Evolutionary conservation across 2,329 filamentous ascomycete genomes (phyloP).

Genomic region (Fusarium sp.): DNA sequence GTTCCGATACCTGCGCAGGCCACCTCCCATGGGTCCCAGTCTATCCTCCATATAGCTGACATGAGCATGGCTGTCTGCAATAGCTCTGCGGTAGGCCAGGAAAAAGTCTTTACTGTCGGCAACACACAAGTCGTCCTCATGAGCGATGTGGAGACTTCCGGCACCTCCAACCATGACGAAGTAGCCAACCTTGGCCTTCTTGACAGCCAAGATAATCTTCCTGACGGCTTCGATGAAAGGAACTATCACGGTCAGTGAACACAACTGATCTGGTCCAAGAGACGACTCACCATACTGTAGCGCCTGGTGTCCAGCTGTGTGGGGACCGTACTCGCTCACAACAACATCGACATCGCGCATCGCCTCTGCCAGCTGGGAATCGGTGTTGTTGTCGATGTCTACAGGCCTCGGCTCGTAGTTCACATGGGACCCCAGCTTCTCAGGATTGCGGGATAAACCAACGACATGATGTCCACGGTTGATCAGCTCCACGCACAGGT

Average conservation of each 20-base stretch:
- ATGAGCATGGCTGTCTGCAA: slow-evolving; percentile 20
- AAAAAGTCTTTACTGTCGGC: slow-evolving; percentile 15
- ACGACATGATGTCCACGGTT: slow-evolving; percentile 6
- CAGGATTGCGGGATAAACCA: slow-evolving; percentile 7
- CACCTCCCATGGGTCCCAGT: slow-evolving; percentile 1
- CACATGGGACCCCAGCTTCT: slow-evolving; percentile 6
- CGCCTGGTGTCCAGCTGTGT: slow-evolving; percentile 8
- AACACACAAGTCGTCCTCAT: not conserved
- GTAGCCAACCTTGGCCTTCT: slow-evolving; percentile 9
- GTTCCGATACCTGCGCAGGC: not conserved
- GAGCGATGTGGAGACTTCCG: slow-evolving; percentile 3
- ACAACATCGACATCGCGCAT: slow-evolving; percentile 9
- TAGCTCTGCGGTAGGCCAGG: slow-evolving; percentile 8
- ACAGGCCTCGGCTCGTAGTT: not conserved
- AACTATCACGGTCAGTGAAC: not conserved
- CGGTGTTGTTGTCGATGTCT: not conserved
- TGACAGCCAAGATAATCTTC: slow-evolving; percentile 12
- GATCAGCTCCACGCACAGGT: slow-evolving; percentile 16
- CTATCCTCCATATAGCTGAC: slow-evolving; percentile 23
- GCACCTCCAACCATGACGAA: slow-evolving; percentile 20
- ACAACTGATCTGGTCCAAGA: not conserved
- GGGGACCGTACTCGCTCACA: slow-evolving; percentile 13
- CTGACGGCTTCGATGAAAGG: slow-evolving; percentile 6
- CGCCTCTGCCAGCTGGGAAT: not conserved
- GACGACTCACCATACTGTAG: slow-evolving; percentile 11